Evolutionary conservation across 169 alveolate genomes (phyloP).

Genomic region (Cardiosporidium cionae): DNA sequence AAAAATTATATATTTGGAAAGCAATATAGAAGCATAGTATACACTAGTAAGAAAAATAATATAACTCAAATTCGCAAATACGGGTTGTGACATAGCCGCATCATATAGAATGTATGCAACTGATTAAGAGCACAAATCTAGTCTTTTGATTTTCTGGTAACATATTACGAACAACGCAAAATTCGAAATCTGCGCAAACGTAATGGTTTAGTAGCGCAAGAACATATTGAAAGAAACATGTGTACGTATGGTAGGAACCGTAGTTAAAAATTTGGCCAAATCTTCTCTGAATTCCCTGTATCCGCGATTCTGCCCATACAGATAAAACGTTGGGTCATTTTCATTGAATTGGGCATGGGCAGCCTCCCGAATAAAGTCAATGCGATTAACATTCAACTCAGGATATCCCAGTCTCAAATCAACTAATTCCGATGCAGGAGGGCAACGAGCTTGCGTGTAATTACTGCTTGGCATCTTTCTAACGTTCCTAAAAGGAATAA

Average conservation of each 20-base stretch:
- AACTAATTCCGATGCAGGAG: conserved; percentile 3
- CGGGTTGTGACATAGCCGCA: too few relatives aligned
- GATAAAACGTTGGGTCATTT: conserved; percentile 2
- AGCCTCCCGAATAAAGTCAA: conserved; percentile 4
- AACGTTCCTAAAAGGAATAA: too few relatives aligned
- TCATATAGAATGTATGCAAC: too few relatives aligned
- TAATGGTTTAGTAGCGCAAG: neutral
- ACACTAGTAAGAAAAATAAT: too few relatives aligned
- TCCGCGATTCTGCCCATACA: conserved; percentile 7
- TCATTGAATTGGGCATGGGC: conserved; percentile 2
- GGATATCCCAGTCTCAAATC: conserved; percentile 10
- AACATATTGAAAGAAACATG: neutral
- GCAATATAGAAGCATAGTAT: too few relatives aligned
- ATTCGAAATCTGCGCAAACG: neutral
- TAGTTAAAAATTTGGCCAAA: conserved; percentile 6
- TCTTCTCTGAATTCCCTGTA: conserved; percentile 1
- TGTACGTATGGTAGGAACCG: neutral
- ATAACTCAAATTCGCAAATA: too few relatives aligned
- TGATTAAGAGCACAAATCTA: neutral
- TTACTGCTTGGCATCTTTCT: too few relatives aligned
- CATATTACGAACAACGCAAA: neutral
- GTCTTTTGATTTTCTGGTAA: neutral
- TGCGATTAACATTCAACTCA: neutral
- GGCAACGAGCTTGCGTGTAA: conserved; percentile 6
- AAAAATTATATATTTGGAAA: neutral